Base-by-base conservation (phyloP, 1,139 yeast genomes). In the Candida sanyaensis region DNA sequence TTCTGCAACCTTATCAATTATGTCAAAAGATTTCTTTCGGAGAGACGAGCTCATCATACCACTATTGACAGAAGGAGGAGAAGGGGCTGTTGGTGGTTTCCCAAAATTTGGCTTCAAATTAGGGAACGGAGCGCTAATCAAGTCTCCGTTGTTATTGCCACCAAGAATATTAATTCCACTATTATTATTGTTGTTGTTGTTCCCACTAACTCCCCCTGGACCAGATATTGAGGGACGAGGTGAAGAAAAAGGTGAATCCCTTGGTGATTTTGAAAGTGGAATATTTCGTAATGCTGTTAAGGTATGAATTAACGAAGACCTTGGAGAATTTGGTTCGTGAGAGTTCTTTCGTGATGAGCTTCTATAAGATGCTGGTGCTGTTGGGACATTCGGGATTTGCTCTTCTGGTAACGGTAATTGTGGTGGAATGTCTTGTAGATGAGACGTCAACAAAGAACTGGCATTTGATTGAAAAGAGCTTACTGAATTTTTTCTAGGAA, bases 381-480 rank as follows among this genome's bases (percentile, higher is more conserved):
- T 61, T 11, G 77, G 80, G 38, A 67, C 73, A 5, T 73, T 61
- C 21, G 86, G 85, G 23, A 79, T 60, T 11, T 78, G 78, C 40
- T 78, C 83, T 17, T 60, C 63, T 2, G 88, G 88, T 50, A 80
- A 64, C 2, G 85, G 82, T 26, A 73, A 62, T 52, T 72, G 81
- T 0, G 84, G 79, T 1, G 88, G 88, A 5, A 83, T 64, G 32
- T 73, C 77, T 47, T 66, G 73, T 13, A 73, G 60, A 46, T 70
- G 72, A 2, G 73, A 43, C 5, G 63, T 61, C 37, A 71, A 58
- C 17, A 69, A 56, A 1, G 76, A 68, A 43, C 47, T 52, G 31
- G 54, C 57, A 42, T 55, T 50, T 52, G 69, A 68, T 6, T 67
- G 56, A 40, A 55, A 64, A 3, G 75, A 68, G 23, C 69, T 56